Conservation (phyloP, 1,139 yeast genomes). For the Pichia inconspicua region DNA sequence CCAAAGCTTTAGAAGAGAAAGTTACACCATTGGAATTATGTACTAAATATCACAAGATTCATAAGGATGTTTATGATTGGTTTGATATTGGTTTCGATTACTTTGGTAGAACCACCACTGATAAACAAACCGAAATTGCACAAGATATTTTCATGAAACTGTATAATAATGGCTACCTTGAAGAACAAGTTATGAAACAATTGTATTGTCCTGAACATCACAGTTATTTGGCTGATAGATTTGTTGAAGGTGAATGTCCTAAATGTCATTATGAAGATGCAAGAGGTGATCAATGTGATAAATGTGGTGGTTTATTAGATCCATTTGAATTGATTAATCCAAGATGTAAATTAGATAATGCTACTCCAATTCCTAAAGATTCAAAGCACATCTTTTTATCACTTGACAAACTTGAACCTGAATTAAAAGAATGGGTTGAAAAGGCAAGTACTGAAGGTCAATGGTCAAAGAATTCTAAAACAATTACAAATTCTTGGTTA, state of each 20-base stretch:
- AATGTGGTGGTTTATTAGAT: constrained; percentile 82
- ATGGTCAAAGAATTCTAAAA: constrained; percentile 88
- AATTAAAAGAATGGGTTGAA: constrained; percentile 64
- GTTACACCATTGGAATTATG: constrained; percentile 83
- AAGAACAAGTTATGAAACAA: constrained; percentile 83
- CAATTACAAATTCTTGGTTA: constrained; percentile 87
- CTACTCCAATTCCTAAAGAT: constrained; percentile 69
- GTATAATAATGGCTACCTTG: constrained; percentile 66
- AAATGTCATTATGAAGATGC: constrained; percentile 93
- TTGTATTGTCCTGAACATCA: constrained; percentile 85
- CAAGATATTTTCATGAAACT: constrained; percentile 82
- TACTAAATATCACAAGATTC: constrained; percentile 81
- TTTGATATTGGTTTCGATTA: constrained; percentile 89
- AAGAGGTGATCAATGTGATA: constrained; percentile 98
- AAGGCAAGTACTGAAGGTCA: constrained; percentile 61
- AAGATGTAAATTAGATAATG: constrained; percentile 85
- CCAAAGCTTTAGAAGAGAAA: constrained; percentile 91
- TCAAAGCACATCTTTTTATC: constrained; percentile 83
- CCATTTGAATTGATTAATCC: constrained; percentile 92
- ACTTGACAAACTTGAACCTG: constrained; percentile 74
- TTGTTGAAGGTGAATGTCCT: constrained; percentile 96
- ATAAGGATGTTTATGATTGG: constrained; percentile 91
- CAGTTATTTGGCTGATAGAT: constrained; percentile 91
- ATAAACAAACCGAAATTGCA: constrained; percentile 86
- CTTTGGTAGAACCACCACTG: constrained; percentile 95